These are phyloP conservation scores for Hyaloscypha hepaticicola DNA, from an alignment of 495 filamentous ascomycete genomes.

Conservation along the genomic window DNA sequence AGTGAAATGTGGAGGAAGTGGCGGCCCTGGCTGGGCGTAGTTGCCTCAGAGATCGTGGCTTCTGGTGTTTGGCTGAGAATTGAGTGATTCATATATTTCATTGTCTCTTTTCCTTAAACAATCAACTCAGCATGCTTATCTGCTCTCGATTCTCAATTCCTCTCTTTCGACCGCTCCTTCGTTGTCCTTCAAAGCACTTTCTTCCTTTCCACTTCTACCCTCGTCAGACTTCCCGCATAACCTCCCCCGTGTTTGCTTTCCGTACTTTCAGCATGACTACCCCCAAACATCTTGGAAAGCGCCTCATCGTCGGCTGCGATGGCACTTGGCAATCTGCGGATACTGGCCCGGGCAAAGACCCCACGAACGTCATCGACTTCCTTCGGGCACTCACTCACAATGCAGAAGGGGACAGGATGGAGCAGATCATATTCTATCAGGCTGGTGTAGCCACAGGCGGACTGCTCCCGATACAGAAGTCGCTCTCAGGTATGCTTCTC, in stretches of 20 bases:
- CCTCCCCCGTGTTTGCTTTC: neutral
- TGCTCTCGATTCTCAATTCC: neutral
- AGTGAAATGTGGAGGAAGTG: no score
- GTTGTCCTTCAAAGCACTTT: neutral
- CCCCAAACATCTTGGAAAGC: neutral
- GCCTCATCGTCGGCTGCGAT: neutral
- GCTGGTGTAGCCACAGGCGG: neutral
- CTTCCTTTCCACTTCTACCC: neutral
- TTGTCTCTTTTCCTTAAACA: neutral
- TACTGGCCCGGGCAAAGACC: neutral
- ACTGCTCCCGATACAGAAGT: neutral
- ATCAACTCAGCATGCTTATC: neutral
- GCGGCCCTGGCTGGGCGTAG: no score
- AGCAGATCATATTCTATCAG: neutral
- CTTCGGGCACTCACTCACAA: neutral
- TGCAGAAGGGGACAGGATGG: neutral
- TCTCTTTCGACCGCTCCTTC: neutral
- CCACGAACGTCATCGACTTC: neutral
- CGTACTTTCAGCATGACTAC: neutral
- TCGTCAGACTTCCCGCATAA: neutral
- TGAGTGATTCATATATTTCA: neutral
- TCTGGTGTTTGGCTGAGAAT: neutral
- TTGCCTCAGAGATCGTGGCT: no score
- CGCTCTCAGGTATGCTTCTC: neutral
- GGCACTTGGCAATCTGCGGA: neutral